phyloP scores from a whole-genome alignment of 2,329 filamentous ascomycete species.

The Zasmidium citrigriseum region DNA sequence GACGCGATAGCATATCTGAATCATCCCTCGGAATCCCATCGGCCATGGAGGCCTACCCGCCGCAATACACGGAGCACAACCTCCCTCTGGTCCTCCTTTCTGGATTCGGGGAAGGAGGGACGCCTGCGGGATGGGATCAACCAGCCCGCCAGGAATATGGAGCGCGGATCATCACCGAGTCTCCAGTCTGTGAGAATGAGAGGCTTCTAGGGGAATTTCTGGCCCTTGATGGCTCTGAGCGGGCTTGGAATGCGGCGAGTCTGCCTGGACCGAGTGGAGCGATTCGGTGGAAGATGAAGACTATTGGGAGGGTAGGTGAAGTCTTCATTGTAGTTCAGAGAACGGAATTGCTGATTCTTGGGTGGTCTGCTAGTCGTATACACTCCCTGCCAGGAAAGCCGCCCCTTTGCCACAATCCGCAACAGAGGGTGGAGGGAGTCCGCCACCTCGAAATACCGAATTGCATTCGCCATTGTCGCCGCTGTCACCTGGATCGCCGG shows the following conservation, averaged over 20 bases:
- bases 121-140: conserved; percentile 29
- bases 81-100: conserved; percentile 81
- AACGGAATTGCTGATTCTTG: neutral
- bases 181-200: conserved; percentile 29
- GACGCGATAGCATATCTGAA: neutral
- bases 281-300: conserved; percentile 31
- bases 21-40: neutral
- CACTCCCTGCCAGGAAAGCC: conserved; percentile 64
- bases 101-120: conserved; percentile 59
- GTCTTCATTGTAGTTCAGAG: neutral
- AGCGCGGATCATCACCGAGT: conserved; percentile 25
- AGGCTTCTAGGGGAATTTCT: conserved; percentile 58
- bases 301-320: conserved; percentile 61
- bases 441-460: conserved; percentile 43
- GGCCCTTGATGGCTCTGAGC: conserved; percentile 40
- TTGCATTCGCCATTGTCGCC: conserved; percentile 92
- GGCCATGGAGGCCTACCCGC: conserved; percentile 75
- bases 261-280: conserved; percentile 28
- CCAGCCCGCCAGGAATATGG: conserved; percentile 29
- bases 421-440: conserved; percentile 31
- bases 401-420: conserved; percentile 57
- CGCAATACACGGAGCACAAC: conserved; percentile 81
- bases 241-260: conserved; percentile 30
- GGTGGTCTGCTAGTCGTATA: conserved; percentile 57
- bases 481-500: conserved; percentile 74